Percentiles rank a stretch among this genome's conserved stretches.
Evolutionary conservation across 2,329 filamentous ascomycete species (phyloP).

Genomic region (Ilyonectria destructans): DNA sequence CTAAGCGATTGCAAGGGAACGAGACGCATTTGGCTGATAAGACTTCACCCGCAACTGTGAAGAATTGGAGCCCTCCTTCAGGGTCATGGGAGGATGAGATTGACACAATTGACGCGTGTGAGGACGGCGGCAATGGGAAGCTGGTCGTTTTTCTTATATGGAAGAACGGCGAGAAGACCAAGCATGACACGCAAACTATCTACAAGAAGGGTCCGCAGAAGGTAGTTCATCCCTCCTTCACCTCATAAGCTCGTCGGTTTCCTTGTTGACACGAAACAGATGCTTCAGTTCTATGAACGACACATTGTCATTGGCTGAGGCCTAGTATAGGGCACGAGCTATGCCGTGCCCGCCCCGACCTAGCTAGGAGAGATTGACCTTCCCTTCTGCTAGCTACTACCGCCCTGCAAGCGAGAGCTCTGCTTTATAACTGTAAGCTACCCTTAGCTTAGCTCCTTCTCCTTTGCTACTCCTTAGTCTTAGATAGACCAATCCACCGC

Average conservation of each 20-base stretch:
- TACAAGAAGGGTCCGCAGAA: conserved; percentile 86
- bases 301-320: too few relatives aligned
- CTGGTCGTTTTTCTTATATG: conserved; percentile 81
- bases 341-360: too few relatives aligned
- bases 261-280: conserved; percentile 57
- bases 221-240: conserved; percentile 60
- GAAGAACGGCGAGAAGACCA: conserved; percentile 82
- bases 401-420: too few relatives aligned
- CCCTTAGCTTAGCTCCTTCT: too few relatives aligned
- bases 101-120: conserved; percentile 79
- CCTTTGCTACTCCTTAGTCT: too few relatives aligned
- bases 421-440: too few relatives aligned
- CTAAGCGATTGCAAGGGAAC: conserved; percentile 65
- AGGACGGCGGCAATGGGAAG: conserved; percentile 74
- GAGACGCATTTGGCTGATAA: conserved; percentile 65
- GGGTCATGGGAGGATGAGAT: conserved; percentile 86
- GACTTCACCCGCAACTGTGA: conserved; percentile 61
- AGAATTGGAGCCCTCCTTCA: conserved; percentile 76
- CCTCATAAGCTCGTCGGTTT: neutral
- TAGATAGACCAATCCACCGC: too few relatives aligned
- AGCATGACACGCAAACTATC: conserved; percentile 78
- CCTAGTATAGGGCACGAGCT: too few relatives aligned
- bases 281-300: conserved; percentile 73
- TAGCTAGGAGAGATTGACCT: too few relatives aligned
- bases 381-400: too few relatives aligned